Percentiles rank a stretch among this genome's conserved stretches.
Conservation (phyloP, 345 rosid genomes). For the Hypericum perforatum region DNA sequence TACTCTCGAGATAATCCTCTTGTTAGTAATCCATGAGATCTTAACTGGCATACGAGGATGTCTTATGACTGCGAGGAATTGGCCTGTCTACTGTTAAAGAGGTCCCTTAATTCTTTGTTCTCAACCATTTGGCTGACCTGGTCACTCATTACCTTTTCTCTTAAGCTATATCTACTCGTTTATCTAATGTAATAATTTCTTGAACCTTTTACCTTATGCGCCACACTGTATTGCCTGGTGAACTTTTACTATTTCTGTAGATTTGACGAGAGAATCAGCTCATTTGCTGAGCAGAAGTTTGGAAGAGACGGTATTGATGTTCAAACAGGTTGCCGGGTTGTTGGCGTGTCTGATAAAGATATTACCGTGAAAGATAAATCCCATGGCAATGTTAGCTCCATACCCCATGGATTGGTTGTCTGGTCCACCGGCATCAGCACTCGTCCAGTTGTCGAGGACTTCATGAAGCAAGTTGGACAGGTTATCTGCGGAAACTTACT, state of each 20-base stretch:
- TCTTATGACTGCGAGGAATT: too few species aligned
- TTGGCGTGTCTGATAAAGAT: conserved; percentile 61
- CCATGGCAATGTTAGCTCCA: conserved; percentile 36
- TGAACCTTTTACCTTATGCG: conserved; percentile 33
- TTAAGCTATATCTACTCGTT: too few species aligned
- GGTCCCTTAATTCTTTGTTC: too few species aligned
- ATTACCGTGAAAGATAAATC: conserved; percentile 60
- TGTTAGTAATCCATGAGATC: too few species aligned
- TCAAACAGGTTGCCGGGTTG: conserved; percentile 73
- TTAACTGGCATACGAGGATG: too few species aligned
- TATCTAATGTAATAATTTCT: neutral
- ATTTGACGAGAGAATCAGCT: conserved; percentile 83
- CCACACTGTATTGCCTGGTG: conserved; percentile 9
- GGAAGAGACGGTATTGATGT: conserved; percentile 75
- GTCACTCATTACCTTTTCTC: too few species aligned
- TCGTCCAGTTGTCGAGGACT: conserved; percentile 65
- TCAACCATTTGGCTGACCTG: too few species aligned
- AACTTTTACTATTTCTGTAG: conserved; percentile 21
- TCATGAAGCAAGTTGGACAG: conserved; percentile 93
- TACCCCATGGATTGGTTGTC: conserved; percentile 81
- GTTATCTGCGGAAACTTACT: conserved; percentile 17
- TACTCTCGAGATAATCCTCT: too few species aligned
- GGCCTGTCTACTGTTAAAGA: too few species aligned
- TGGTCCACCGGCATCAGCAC: conserved; percentile 93
- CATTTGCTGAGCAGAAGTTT: conserved; percentile 82